A percentile compares a stretch with the other conserved stretches of the same genome.
Conservation (phyloP, 139 green algal genomes). For the Auxenochlorella protothecoides region DNA sequence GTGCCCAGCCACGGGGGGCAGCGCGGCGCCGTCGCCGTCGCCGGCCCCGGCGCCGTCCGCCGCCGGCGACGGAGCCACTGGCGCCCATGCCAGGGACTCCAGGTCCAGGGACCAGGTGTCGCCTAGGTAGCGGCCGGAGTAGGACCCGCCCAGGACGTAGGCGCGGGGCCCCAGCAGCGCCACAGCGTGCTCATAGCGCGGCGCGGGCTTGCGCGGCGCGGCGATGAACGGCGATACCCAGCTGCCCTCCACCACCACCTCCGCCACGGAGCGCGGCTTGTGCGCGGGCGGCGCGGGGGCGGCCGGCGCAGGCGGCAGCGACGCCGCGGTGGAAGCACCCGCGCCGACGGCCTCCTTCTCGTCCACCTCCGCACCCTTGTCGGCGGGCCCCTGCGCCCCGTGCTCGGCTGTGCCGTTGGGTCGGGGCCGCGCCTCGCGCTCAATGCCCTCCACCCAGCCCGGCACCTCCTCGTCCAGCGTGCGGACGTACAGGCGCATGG, state of each 20-base stretch:
- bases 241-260: slow-evolving; percentile 32
- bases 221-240: slow-evolving; percentile 32
- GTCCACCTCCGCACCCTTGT: not conserved
- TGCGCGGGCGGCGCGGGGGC: not conserved
- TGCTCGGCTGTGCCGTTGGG: not conserved
- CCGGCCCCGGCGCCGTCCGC: not conserved
- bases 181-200: slow-evolving; percentile 75
- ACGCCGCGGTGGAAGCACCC: not conserved
- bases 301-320: not conserved
- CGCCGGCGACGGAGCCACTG: slow-evolving; percentile 1
- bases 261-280: slow-evolving; percentile 21
- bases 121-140: slow-evolving; percentile 68
- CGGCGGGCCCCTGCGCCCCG: not conserved
- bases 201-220: slow-evolving; percentile 18
- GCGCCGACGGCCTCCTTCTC: too few species aligned
- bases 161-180: slow-evolving; percentile 50
- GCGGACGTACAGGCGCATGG: slow-evolving; percentile 90
- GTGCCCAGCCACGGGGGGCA: slow-evolving; percentile 52
- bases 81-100: slow-evolving; percentile 52
- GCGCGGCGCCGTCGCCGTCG: slow-evolving; percentile 1
- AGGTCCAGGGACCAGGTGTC: slow-evolving; percentile 81
- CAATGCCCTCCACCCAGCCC: not conserved
- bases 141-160: slow-evolving; percentile 80
- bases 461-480: slow-evolving; percentile 68
- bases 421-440: not conserved